Conservation (phyloP, 108 stramenopile species). For the Mediolabrus comicus region DNA sequence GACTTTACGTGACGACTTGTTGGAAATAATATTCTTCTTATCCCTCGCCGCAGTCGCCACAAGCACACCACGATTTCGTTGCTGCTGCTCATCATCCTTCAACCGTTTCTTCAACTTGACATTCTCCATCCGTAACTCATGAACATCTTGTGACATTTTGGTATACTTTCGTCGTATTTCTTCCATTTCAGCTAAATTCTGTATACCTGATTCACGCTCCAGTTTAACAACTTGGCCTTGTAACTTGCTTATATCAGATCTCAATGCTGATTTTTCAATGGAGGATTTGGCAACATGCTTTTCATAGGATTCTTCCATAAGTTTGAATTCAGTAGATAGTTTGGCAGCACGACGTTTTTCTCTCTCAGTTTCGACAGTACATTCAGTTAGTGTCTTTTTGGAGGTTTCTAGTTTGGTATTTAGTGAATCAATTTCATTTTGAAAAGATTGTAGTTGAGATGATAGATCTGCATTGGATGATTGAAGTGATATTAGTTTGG, state of each 20-base stretch:
- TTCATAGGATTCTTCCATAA: conserved; percentile 1
- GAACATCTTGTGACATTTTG: conserved; percentile 33
- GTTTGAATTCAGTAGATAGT: background rate
- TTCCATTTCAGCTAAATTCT: conserved; percentile 33
- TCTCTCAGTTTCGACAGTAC: conserved; percentile 13
- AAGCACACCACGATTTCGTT: background rate
- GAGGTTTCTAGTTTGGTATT: background rate
- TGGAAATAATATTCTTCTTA: background rate
- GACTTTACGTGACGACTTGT: conserved; percentile 1
- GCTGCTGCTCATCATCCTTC: background rate
- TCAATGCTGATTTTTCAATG: conserved; percentile 1
- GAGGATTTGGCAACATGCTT: background rate
- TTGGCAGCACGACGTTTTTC: background rate
- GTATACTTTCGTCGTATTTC: conserved; percentile 28
- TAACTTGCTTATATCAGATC: background rate
- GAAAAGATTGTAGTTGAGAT: background rate
- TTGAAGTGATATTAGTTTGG: conserved; percentile 16
- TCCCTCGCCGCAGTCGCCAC: background rate
- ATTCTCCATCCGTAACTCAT: conserved; percentile 7
- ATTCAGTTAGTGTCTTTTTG: conserved; percentile 1
- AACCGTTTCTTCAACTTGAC: conserved; percentile 9
- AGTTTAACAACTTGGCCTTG: conserved; percentile 2
- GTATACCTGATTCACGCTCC: conserved; percentile 1
- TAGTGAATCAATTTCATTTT: conserved; percentile 2
- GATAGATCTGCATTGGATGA: conserved; percentile 9